Evolutionary conservation across 148 eudicot genomes (phyloP).

Genomic region (Diospyros kaki): DNA sequence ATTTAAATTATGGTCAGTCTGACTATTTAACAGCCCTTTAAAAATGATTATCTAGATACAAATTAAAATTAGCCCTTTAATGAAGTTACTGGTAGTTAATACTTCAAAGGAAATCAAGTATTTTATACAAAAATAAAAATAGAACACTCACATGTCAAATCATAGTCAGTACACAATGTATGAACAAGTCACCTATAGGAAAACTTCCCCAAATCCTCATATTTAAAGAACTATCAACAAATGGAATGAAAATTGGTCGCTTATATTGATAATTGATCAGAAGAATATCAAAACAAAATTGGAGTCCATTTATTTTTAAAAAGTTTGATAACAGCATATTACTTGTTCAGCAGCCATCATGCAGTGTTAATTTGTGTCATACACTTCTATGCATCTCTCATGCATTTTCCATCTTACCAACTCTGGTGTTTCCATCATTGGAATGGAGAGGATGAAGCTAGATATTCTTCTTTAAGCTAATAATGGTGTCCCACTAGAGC

Average conservation of each 20-base stretch:
- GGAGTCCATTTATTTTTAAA: background rate
- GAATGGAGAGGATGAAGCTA: too few relatives aligned
- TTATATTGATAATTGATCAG: background rate
- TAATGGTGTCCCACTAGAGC: background rate
- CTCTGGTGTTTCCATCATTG: too few relatives aligned
- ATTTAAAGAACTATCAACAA: background rate
- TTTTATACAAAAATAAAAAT: background rate
- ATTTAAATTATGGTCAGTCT: background rate
- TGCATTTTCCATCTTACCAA: background rate
- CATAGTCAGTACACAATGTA: background rate
- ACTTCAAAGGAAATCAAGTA: background rate
- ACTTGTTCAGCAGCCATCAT: conserved; percentile 2
- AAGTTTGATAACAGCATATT: too few relatives aligned
- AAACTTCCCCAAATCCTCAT: background rate
- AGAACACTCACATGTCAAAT: background rate
- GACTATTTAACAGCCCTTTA: too few relatives aligned
- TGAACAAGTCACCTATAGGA: background rate
- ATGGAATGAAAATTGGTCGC: too few relatives aligned
- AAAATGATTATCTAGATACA: too few relatives aligned
- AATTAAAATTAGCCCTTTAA: too few relatives aligned
- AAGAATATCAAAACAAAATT: background rate
- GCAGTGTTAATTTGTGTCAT: background rate
- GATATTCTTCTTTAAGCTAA: background rate
- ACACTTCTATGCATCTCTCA: background rate
- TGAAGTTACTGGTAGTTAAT: too few relatives aligned